These are phyloP conservation scores for Artemisia argyi DNA, from an alignment of 129 eudicot genomes.

Conservation along the genomic window DNA sequence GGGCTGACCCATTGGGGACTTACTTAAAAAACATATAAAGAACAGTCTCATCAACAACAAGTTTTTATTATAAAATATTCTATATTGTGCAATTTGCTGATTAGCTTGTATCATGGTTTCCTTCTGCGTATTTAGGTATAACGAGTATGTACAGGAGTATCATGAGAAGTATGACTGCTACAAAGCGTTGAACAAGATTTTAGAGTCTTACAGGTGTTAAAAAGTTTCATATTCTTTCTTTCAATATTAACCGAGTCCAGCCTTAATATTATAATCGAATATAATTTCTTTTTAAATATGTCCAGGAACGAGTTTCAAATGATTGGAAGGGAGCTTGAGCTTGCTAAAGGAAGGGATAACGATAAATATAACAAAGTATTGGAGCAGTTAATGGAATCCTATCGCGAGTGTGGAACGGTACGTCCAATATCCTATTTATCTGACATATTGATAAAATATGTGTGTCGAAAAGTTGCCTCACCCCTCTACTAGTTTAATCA, in stretches of 20 bases:
- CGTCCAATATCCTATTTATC: slow-evolving; percentile 12
- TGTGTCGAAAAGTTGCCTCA: slow-evolving; percentile 14
- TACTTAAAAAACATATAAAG: slow-evolving; percentile 4
- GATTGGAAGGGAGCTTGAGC: slow-evolving; percentile 71
- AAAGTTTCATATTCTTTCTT: slow-evolving; percentile 19
- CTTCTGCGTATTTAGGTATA: slow-evolving; percentile 56
- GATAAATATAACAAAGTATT: slow-evolving; percentile 56
- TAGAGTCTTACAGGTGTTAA: slow-evolving; percentile 74
- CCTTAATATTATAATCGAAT: slow-evolving; percentile 25
- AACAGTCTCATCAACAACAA: slow-evolving; percentile 3
- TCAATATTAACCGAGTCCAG: slow-evolving; percentile 17
- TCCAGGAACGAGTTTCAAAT: slow-evolving; percentile 64
- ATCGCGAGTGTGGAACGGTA: slow-evolving; percentile 76
- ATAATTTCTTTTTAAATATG: slow-evolving; percentile 21
- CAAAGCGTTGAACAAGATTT: slow-evolving; percentile 56
- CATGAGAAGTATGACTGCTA: slow-evolving; percentile 82
- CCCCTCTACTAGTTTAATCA: background rate
- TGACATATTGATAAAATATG: slow-evolving; percentile 1
- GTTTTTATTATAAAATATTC: background rate
- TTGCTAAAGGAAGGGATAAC: slow-evolving; percentile 71
- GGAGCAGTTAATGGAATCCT: slow-evolving; percentile 70
- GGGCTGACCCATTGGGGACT: background rate
- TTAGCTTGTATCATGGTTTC: slow-evolving; percentile 20
- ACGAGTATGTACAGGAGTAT: slow-evolving; percentile 84
- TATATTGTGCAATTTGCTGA: slow-evolving; percentile 16